A percentile compares a stretch with the other conserved stretches of the same genome.
Conservation (phyloP, 2,329 filamentous ascomycete genomes). For the Periconia digitata region DNA sequence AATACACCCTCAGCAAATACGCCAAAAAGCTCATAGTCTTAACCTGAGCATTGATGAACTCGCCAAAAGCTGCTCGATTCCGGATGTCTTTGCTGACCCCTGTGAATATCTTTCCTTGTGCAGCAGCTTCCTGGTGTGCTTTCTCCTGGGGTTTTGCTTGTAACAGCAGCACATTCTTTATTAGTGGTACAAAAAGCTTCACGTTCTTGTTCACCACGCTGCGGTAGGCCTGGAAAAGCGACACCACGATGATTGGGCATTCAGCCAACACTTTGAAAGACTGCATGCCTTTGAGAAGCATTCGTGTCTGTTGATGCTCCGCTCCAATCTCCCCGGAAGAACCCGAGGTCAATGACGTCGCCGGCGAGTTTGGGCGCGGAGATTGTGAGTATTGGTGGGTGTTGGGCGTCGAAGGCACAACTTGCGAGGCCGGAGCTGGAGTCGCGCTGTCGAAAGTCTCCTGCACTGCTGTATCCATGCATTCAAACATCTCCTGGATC, state of each 20-base stretch:
- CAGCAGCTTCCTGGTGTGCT: constrained; percentile 82
- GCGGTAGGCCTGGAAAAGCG: constrained; percentile 93
- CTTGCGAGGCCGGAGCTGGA: constrained; percentile 52
- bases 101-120: constrained; percentile 80
- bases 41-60: constrained; percentile 96
- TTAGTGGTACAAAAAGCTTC: constrained; percentile 87
- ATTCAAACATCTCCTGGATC: constrained; percentile 93
- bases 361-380: constrained; percentile 85
- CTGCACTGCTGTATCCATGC: constrained; percentile 90
- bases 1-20: constrained; percentile 85
- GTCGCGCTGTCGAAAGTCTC: constrained; percentile 87
- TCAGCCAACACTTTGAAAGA: constrained; percentile 98
- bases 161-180: constrained; percentile 83
- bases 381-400: constrained; percentile 75
- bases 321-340: constrained; percentile 71
- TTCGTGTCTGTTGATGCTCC: constrained; percentile 79
- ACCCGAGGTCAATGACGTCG: constrained; percentile 76
- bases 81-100: constrained; percentile 93
- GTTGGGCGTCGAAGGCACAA: constrained; percentile 65
- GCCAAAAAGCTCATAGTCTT: constrained; percentile 99
- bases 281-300: constrained; percentile 89
- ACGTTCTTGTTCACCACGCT: constrained; percentile 80
- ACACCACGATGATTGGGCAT: constrained; percentile 98
- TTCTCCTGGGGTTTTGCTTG: constrained; percentile 93
- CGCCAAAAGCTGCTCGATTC: constrained; percentile 90